A percentile compares a stretch with the other conserved stretches of the same genome.
phyloP scores from a whole-genome alignment of 352 stramenopile species.

The Phytophthora sp. region DNA sequence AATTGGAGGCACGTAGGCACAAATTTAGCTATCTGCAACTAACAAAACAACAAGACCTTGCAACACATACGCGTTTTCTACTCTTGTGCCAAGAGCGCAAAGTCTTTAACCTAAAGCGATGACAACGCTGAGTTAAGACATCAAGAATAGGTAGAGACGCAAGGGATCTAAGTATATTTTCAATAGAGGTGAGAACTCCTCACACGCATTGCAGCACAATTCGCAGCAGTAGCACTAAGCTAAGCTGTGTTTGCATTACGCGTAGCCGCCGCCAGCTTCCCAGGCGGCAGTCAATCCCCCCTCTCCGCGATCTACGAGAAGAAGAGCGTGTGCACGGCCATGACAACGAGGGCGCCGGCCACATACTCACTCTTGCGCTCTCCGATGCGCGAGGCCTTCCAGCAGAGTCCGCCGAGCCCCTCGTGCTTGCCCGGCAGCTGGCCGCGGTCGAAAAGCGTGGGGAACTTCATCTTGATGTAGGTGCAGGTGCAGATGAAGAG shows the following conservation, averaged over 20 bases:
- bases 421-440: conserved; percentile 87
- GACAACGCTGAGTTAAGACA: no score
- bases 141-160: background rate
- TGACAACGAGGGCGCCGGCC: conserved; percentile 76
- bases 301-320: conserved; percentile 55
- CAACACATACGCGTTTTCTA: background rate
- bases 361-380: conserved; percentile 93
- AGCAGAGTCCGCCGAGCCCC: conserved; percentile 89
- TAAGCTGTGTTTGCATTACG: no score
- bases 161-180: background rate
- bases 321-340: conserved; percentile 94
- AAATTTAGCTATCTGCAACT: conserved; percentile 24
- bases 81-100: no score
- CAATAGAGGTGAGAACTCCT: no score
- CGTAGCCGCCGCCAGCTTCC: background rate
- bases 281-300: background rate
- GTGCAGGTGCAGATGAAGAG: conserved; percentile 98
- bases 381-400: conserved; percentile 92
- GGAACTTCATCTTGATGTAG: conserved; percentile 96
- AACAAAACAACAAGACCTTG: conserved; percentile 25
- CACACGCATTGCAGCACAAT: no score
- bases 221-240: background rate
- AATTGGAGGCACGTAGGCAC: conserved; percentile 10
- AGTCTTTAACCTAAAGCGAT: no score
- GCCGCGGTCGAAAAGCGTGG: conserved; percentile 93